Conservation (phyloP, 768 basidiomycete species). For the Tricholoma furcatifolium region DNA sequence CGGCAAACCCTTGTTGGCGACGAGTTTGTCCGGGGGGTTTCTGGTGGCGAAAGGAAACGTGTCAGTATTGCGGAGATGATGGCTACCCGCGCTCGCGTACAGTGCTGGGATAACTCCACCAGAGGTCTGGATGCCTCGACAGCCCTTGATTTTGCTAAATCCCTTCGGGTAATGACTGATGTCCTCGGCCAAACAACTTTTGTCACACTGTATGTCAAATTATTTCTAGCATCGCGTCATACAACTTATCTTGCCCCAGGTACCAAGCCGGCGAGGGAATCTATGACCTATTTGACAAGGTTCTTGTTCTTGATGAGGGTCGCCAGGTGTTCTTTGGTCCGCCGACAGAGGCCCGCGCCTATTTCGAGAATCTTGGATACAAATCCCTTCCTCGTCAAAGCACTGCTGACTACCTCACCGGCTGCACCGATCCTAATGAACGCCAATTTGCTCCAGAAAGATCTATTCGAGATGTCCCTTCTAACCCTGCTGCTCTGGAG, state of each 20-base stretch:
- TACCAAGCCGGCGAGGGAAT: constrained; percentile 85
- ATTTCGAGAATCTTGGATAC: constrained; percentile 78
- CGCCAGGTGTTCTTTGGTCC: constrained; percentile 83
- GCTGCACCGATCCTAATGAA: constrained; percentile 83
- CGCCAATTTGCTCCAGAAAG: constrained; percentile 71
- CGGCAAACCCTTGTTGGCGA: constrained; percentile 78
- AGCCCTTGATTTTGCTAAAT: constrained; percentile 82
- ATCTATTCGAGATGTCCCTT: constrained; percentile 58
- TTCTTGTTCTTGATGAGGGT: constrained; percentile 79
- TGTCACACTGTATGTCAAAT: constrained; percentile 58
- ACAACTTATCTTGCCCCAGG: constrained; percentile 22
- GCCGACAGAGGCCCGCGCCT: constrained; percentile 66
- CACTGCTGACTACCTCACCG: constrained; percentile 83
- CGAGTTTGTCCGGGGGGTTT: constrained; percentile 81
- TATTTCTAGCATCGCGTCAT: background rate
- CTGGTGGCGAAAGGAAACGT: constrained; percentile 77
- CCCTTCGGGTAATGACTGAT: constrained; percentile 81
- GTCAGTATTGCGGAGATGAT: constrained; percentile 88
- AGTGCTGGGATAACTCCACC: constrained; percentile 85
- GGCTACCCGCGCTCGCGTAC: constrained; percentile 75
- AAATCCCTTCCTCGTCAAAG: constrained; percentile 77
- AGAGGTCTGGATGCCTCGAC: constrained; percentile 84
- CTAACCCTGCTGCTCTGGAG: constrained; percentile 68
- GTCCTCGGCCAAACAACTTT: constrained; percentile 79
- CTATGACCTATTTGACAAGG: constrained; percentile 82